Evolutionary conservation across 345 rosid species (phyloP), one percentile per base, ranked within the genome.

Genomic region (Isatis tinctoria): DNA sequence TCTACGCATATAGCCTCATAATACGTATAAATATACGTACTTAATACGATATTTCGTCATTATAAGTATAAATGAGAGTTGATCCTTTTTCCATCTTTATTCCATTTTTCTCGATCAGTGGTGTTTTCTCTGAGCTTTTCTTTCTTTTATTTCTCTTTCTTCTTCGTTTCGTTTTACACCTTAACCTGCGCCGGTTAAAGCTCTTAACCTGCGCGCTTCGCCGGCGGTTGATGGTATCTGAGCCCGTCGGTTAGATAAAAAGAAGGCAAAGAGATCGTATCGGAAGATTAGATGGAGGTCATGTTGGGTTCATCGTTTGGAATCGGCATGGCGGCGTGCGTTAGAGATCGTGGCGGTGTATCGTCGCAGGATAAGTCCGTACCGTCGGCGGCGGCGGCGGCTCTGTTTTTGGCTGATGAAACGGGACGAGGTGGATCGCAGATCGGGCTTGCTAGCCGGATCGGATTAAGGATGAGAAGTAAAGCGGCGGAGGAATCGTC

Each of bases 261-360:
- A 33, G 10, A 9, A 13, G 9, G 13, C 7, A 45, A 60, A n/a
- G n/a, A n/a, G n/a, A n/a, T n/a, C n/a, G n/a, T n/a, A n/a, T n/a
- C n/a, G n/a, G n/a, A 8, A 20, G 12, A 10, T 63, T 10, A 10
- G 18, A 87, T 88, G 97, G 87, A 88, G 75, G 85, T 91, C 22
- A 36, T 87, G 80, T 79, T 84, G 37, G 90, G 91, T 30, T 79
- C 88, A 20, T 48, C 85, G 30, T 80, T 77, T 64, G 49, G 64
- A 48, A 74, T 83, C 77, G 85, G 82, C n/a, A 73, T 81, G 72
- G 68, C 78, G 24, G 73, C 82, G 30, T 79, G 30, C 70, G 85
- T 41, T 53, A 73, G 76, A 41, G 87, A 83, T 43, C 74, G 80
- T 2, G 57, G 49, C 44, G 67, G 57, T 20, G 80, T 78, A 2